phyloP scores from a whole-genome alignment of 495 filamentous ascomycete species.

The Tricharina praecox region DNA sequence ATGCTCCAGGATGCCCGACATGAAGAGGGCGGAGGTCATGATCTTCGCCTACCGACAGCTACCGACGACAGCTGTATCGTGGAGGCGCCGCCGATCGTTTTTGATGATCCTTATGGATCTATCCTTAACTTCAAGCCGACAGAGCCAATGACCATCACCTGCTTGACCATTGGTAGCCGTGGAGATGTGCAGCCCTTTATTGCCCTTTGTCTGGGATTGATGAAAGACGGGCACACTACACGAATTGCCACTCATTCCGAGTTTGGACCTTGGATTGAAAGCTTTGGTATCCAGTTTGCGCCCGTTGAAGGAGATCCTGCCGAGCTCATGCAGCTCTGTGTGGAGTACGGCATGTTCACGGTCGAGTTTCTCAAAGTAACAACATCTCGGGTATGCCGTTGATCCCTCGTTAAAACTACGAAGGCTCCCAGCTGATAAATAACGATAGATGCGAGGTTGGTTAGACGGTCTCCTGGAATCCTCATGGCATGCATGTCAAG shows the following conservation, averaged over 20 bases:
- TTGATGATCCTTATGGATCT: constrained; percentile 81
- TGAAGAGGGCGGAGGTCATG: constrained; percentile 24
- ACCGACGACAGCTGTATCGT: constrained; percentile 8
- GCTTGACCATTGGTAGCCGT: constrained; percentile 85
- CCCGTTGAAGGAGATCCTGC: constrained; percentile 80
- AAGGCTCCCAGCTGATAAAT: neutral
- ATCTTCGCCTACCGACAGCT: constrained; percentile 37
- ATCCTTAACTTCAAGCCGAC: constrained; percentile 89
- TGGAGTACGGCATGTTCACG: constrained; percentile 96
- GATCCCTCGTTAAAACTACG: neutral
- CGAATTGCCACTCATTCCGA: constrained; percentile 85
- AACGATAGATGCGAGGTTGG: constrained; percentile 63
- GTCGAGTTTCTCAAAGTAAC: constrained; percentile 78
- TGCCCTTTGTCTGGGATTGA: constrained; percentile 76
- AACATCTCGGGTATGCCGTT: constrained; percentile 39
- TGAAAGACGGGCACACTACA: constrained; percentile 71
- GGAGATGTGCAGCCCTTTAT: constrained; percentile 98
- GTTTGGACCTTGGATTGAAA: constrained; percentile 74
- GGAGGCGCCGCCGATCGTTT: constrained; percentile 56
- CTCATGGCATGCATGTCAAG: constrained; percentile 74
- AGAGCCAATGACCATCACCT: constrained; percentile 70
- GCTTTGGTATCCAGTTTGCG: constrained; percentile 82
- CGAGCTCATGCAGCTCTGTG: constrained; percentile 87
- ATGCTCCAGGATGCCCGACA: constrained; percentile 59
- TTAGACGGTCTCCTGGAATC: constrained; percentile 72